Evolutionary conservation across 2,329 filamentous ascomycete species (phyloP), one percentile per base, ranked within the genome.

Genomic region (Ilyonectria sp.): DNA sequence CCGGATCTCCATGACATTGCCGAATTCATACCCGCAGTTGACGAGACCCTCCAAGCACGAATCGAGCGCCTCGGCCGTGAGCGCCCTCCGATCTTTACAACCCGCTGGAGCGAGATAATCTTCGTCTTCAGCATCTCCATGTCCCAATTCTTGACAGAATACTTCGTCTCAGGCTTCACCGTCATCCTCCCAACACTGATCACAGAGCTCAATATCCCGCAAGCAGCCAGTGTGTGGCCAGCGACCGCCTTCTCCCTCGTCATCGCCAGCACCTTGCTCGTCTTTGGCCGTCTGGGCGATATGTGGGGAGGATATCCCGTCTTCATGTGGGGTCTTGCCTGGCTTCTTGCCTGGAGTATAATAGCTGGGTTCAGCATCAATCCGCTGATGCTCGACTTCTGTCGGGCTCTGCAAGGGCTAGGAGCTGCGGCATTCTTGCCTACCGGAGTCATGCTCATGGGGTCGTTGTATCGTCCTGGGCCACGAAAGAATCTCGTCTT

Each of bases 381-480:
- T 77, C 86, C 90, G 66, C 77, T 88, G 46, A 92, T 94, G 89
- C 83, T 94, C 69, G 90, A 93, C 72, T 82, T 91, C 57, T 92
- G 90, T 76, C 90, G 93, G 58, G 92, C 92, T 7, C 81, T 94
- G 57, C 92, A 93, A 79, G 93, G 93, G 0, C 80, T 95, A 15
- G 93, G 92, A 1, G 86, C 91, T 1, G 91, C 92, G 0, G 91
- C 92, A 0, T 93, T 92, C 70, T 78, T 94, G 15, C 92, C 92
- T 0, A 88, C 90, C 1, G 88, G 90, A 2, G 86, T 94, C 64
- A 91, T 91, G 86, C 83, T 93, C 26, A 81, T 93, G 3, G 91
- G 90, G 4, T 89, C 86, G 67, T 87, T 84, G 5, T 93, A 93
- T 76, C 86, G 91, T 1, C 91, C 91, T 0, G 91, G 91, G 0